A percentile compares a stretch with the other conserved stretches of the same genome.
phyloP scores from a whole-genome alignment of 345 rosid genomes.

The Arabidopsis suecica region DNA sequence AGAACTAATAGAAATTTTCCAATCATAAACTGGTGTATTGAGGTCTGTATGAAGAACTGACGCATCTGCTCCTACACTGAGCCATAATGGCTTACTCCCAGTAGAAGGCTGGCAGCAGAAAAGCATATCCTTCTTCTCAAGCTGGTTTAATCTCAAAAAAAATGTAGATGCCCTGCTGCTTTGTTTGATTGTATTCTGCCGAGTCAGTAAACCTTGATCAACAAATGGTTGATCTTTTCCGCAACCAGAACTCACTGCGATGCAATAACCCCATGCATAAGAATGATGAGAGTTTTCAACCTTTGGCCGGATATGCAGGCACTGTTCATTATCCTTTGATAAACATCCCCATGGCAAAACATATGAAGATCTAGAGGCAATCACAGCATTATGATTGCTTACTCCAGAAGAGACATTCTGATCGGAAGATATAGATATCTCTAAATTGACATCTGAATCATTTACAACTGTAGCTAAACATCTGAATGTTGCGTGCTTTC shows the following conservation, averaged over 20 bases:
- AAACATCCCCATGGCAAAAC: slow-evolving; percentile 88
- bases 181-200: slow-evolving; percentile 65
- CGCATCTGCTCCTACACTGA: slow-evolving; percentile 89
- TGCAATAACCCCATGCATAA: slow-evolving; percentile 73
- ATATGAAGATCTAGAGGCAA: slow-evolving; percentile 74
- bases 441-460: slow-evolving; percentile 84
- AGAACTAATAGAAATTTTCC: slow-evolving; percentile 85
- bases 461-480: slow-evolving; percentile 81
- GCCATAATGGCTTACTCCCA: slow-evolving; percentile 81
- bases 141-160: slow-evolving; percentile 70
- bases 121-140: slow-evolving; percentile 93
- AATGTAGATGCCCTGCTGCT: slow-evolving; percentile 59
- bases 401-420: slow-evolving; percentile 48
- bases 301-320: slow-evolving; percentile 75
- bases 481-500: slow-evolving; percentile 91
- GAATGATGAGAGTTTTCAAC: slow-evolving; percentile 56
- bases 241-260: slow-evolving; percentile 64
- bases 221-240: slow-evolving; percentile 70
- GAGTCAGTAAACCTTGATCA: slow-evolving; percentile 70
- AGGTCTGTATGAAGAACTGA: slow-evolving; percentile 87
- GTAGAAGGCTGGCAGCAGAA: slow-evolving; percentile 60
- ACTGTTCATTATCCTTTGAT: slow-evolving; percentile 67
- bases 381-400: slow-evolving; percentile 51
- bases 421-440: slow-evolving; percentile 58
- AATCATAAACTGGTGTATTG: slow-evolving; percentile 94